Conservation (phyloP, 1,284 basidiomycete species). For the Sporisorium exsertum region DNA sequence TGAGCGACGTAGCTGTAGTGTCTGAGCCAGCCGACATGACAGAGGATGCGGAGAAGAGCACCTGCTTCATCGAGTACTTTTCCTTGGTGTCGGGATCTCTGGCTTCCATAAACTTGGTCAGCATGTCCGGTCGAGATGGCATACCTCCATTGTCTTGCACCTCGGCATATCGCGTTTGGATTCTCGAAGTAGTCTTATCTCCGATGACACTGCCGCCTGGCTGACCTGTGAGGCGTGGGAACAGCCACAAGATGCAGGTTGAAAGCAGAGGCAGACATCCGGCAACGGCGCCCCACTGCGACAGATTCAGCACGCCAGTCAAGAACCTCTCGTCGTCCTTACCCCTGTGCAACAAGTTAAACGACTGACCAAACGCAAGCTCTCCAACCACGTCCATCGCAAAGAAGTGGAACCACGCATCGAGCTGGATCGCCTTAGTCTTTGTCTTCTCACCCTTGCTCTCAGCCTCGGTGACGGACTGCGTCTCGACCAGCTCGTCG, state of each 20-base stretch:
- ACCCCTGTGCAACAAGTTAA: constrained; percentile 45
- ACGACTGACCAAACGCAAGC: constrained; percentile 52
- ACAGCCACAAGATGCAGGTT: constrained; percentile 30
- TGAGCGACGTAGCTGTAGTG: constrained; percentile 60
- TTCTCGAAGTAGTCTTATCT: constrained; percentile 43
- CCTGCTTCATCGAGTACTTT: constrained; percentile 43
- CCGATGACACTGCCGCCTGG: constrained; percentile 55
- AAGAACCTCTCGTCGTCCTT: constrained; percentile 46
- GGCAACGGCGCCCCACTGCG: constrained; percentile 55
- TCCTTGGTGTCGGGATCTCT: constrained; percentile 46
- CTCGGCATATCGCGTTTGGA: constrained; percentile 47
- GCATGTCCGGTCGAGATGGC: constrained; percentile 49
- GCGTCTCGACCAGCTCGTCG: constrained; percentile 40
- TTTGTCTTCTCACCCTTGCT: constrained; percentile 13
- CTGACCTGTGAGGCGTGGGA: constrained; percentile 46
- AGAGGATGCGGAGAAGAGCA: constrained; percentile 42
- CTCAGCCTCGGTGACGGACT: constrained; percentile 10
- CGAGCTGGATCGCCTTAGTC: constrained; percentile 40
- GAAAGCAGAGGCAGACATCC: constrained; percentile 50
- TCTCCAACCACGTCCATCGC: constrained; percentile 62
- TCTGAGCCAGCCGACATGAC: constrained; percentile 62
- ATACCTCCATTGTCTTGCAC: constrained; percentile 42
- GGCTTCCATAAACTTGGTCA: constrained; percentile 56
- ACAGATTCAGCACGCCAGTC: constrained; percentile 52
- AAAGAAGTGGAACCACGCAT: constrained; percentile 58